These are phyloP conservation scores for Leucocoprinus birnbaumii DNA, from an alignment of 768 basidiomycete genomes.

Conservation along the genomic window DNA sequence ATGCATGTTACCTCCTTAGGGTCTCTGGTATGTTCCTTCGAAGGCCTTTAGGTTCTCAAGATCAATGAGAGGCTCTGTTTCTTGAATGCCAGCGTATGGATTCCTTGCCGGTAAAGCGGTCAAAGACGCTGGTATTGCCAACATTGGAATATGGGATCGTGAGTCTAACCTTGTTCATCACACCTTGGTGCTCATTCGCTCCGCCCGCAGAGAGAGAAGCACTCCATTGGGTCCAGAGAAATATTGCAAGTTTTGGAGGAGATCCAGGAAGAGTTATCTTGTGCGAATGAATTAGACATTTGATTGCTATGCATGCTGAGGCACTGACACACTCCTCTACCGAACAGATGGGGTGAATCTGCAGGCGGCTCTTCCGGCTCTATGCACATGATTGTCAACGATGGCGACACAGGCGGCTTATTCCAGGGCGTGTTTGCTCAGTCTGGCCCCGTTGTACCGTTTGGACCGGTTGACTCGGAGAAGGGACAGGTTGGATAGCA, in stretches of 20 bases:
- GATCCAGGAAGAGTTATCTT: slow-evolving; percentile 52
- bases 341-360: slow-evolving; percentile 10
- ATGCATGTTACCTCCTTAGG: slow-evolving; percentile 21
- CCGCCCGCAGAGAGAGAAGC: slow-evolving; percentile 22
- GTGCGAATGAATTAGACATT: too few relatives aligned
- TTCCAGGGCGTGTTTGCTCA: slow-evolving; percentile 13
- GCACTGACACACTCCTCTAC: background rate
- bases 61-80: slow-evolving; percentile 22
- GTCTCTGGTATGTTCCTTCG: slow-evolving; percentile 1
- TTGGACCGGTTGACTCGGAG: slow-evolving; percentile 39
- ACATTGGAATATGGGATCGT: slow-evolving; percentile 53
- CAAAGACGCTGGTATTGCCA: slow-evolving; percentile 34
- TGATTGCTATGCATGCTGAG: too few relatives aligned
- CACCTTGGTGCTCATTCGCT: slow-evolving; percentile 13
- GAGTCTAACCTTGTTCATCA: slow-evolving; percentile 26
- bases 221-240: slow-evolving; percentile 58
- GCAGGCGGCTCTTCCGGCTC: slow-evolving; percentile 13
- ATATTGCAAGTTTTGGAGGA: slow-evolving; percentile 60
- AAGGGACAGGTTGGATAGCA: slow-evolving; percentile 33
- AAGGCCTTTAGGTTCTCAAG: background rate
- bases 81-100: slow-evolving; percentile 40
- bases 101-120: slow-evolving; percentile 40
- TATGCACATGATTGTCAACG: slow-evolving; percentile 6
- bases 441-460: slow-evolving; percentile 37
- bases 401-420: background rate